These are phyloP conservation scores for Sextonia rubra DNA, from an alignment of 164 flowering plant genomes.

Conservation along the genomic window DNA sequence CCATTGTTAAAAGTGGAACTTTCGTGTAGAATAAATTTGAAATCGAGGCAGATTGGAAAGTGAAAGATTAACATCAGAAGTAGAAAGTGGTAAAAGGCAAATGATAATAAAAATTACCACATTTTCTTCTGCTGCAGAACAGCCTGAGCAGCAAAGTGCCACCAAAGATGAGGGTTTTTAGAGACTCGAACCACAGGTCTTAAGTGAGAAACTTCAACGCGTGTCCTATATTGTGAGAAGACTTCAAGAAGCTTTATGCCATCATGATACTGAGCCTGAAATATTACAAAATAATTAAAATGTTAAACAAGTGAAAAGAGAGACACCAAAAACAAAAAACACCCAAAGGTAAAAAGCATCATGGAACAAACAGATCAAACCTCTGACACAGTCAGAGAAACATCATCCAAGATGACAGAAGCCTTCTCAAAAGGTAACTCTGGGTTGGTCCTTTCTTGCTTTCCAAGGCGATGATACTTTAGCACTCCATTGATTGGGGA, in stretches of 20 bases:
- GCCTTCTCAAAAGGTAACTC: constrained; percentile 90
- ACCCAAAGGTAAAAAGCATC: background rate
- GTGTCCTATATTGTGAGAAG: constrained; percentile 68
- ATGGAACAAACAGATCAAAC: constrained; percentile 28
- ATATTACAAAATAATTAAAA: background rate
- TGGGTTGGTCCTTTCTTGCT: constrained; percentile 84
- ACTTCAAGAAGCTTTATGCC: constrained; percentile 88
- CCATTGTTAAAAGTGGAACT: no score
- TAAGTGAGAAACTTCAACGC: constrained; percentile 82
- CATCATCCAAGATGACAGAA: constrained; percentile 71
- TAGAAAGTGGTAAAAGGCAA: background rate
- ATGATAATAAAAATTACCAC: constrained; percentile 44
- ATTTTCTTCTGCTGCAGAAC: constrained; percentile 75
- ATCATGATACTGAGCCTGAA: constrained; percentile 91
- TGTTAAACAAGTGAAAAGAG: no score
- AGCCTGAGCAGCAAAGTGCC: constrained; percentile 92
- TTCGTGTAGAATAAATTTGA: no score
- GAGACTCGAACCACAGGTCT: constrained; percentile 71
- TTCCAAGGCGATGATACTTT: constrained; percentile 91
- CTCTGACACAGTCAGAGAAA: constrained; percentile 82
- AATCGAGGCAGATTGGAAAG: no score
- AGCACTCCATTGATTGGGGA: constrained; percentile 93
- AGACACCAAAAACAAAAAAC: background rate
- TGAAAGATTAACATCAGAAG: background rate
- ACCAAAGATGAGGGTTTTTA: constrained; percentile 57